Conservation (phyloP, 805 yeast genomes). For the Tanozyma kutaoensis region DNA sequence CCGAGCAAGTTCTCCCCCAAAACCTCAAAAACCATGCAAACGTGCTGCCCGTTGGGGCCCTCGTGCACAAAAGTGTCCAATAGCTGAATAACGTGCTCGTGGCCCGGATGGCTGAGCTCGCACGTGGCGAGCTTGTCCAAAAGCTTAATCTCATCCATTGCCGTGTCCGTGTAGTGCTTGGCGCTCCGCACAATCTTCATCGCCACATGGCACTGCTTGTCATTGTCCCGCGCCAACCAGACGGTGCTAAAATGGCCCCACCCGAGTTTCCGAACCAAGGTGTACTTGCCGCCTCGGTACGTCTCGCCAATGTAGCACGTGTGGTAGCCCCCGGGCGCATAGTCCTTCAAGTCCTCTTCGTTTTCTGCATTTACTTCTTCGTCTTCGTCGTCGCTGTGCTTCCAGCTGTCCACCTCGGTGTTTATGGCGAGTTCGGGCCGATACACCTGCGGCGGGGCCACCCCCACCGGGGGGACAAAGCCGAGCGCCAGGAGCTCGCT, state of each 20-base stretch:
- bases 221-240: conserved; percentile 41
- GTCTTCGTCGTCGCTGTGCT: conserved; percentile 1
- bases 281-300: conserved; percentile 53
- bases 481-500: no score
- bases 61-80: conserved; percentile 74
- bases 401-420: background rate
- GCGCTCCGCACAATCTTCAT: conserved; percentile 90
- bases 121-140: conserved; percentile 53
- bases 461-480: conserved; percentile 6
- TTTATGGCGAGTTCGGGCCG: no score
- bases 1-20: conserved; percentile 88
- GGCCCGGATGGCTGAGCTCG: conserved; percentile 65
- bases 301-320: conserved; percentile 84
- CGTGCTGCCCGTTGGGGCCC: conserved; percentile 89
- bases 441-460: conserved; percentile 2
- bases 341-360: conserved; percentile 82
- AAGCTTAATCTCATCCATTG: conserved; percentile 81
- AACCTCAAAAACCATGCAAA: conserved; percentile 96
- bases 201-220: conserved; percentile 66
- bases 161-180: conserved; percentile 83
- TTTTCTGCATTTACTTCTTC: conserved; percentile 14
- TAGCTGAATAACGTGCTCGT: conserved; percentile 64
- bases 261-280: conserved; percentile 79
- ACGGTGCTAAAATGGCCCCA: conserved; percentile 93
- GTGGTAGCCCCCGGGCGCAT: conserved; percentile 89